A percentile compares a stretch with the other conserved stretches of the same genome.
Conservation (phyloP, 2,329 filamentous ascomycete species). For the Stagonosporopsis chrysanthemi region DNA sequence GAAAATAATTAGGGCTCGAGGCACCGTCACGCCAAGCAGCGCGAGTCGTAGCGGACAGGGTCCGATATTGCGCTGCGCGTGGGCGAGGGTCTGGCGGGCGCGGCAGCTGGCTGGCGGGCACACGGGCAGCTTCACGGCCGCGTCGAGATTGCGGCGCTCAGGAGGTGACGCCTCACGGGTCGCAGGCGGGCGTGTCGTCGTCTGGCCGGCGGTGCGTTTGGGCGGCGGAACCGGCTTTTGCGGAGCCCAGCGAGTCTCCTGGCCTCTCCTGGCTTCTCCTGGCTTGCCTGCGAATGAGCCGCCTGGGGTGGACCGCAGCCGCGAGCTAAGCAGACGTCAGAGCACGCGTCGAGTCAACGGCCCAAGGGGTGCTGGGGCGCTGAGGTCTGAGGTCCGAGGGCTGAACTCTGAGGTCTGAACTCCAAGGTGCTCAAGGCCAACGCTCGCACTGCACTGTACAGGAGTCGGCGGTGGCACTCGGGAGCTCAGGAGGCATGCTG, state of each 20-base stretch:
- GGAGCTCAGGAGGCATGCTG: not conserved
- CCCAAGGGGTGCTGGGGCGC: conserved; percentile 7
- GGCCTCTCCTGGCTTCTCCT: conserved; percentile 3
- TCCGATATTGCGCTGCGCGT: conserved; percentile 25
- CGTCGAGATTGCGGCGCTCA: conserved; percentile 19
- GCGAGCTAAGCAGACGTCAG: conserved; percentile 26
- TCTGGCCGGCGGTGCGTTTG: conserved; percentile 26
- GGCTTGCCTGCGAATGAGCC: conserved; percentile 12
- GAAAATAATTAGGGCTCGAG: conserved; percentile 35
- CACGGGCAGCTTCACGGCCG: conserved; percentile 1
- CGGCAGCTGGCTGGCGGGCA: not conserved
- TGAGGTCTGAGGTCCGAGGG: too few species aligned
- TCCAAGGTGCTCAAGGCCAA: not conserved
- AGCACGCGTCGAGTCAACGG: conserved; percentile 20
- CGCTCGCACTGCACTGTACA: not conserved
- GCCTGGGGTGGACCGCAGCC: conserved; percentile 29
- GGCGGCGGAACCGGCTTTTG: conserved; percentile 27
- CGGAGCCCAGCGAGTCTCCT: conserved; percentile 36
- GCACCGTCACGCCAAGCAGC: conserved; percentile 17
- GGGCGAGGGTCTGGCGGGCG: conserved; percentile 4
- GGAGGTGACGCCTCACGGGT: conserved; percentile 26
- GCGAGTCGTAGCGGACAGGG: conserved; percentile 23
- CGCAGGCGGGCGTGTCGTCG: conserved; percentile 28
- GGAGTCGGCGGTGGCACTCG: too few species aligned
- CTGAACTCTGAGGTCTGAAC: too few species aligned